Percentiles rank a stretch among this genome's conserved stretches.
Conservation (phyloP, 2,329 filamentous ascomycete genomes). For the Ophiocordyceps camponoti-floridani region DNA sequence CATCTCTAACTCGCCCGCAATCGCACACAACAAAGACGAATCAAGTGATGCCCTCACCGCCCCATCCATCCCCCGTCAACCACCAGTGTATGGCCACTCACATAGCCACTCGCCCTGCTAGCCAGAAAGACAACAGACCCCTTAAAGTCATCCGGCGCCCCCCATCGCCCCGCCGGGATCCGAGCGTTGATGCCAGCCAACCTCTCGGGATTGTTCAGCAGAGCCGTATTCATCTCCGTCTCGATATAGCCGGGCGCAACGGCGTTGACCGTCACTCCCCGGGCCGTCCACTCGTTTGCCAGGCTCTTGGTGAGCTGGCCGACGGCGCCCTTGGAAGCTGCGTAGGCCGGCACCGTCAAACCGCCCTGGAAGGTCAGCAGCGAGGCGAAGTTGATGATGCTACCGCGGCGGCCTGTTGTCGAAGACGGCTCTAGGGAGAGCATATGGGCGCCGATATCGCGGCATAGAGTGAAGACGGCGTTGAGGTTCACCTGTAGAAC, state of each 20-base stretch:
- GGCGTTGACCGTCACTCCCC: constrained; percentile 70
- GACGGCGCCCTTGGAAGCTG: constrained; percentile 71
- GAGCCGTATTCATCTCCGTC: constrained; percentile 84
- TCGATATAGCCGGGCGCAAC: constrained; percentile 82
- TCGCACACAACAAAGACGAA: background rate
- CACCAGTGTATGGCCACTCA: constrained; percentile 64
- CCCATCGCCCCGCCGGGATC: constrained; percentile 77
- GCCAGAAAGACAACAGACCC: constrained; percentile 64
- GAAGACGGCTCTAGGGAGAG: constrained; percentile 33
- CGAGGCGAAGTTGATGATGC: constrained; percentile 71
- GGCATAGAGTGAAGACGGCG: constrained; percentile 60
- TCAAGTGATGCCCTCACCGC: constrained; percentile 26
- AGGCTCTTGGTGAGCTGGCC: constrained; percentile 72
- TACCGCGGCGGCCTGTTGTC: constrained; percentile 38
- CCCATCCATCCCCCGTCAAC: constrained; percentile 94
- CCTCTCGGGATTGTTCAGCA: constrained; percentile 54
- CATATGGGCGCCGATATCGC: constrained; percentile 68
- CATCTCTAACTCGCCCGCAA: too few relatives aligned
- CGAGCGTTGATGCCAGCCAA: constrained; percentile 57
- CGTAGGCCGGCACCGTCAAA: constrained; percentile 75
- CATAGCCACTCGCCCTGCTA: constrained; percentile 59
- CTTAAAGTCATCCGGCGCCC: constrained; percentile 72
- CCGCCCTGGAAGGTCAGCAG: constrained; percentile 76
- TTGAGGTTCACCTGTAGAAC: constrained; percentile 71
- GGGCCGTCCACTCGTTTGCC: constrained; percentile 69